These are phyloP conservation scores for Vitis rotundifolia DNA, from an alignment of 164 flowering plant species.

Conservation along the genomic window DNA sequence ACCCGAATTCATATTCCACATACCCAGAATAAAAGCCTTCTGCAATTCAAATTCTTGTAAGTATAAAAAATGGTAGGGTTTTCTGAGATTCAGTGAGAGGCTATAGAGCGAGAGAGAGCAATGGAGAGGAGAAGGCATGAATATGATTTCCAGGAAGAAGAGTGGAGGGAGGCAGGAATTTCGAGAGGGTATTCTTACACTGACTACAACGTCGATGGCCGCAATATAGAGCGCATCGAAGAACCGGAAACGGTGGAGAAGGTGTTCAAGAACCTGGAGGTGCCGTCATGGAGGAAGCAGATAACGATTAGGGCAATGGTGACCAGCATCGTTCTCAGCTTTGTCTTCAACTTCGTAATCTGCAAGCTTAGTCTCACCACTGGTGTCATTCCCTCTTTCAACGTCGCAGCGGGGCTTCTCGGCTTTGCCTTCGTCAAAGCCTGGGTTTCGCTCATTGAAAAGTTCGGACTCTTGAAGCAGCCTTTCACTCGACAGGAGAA, in stretches of 20 bases:
- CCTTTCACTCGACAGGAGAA: conserved; percentile 79
- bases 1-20: too few species aligned
- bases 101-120: background rate
- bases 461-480: conserved; percentile 37
- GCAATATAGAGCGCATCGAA: background rate
- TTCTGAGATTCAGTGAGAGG: too few species aligned
- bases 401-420: conserved; percentile 67
- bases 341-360: conserved; percentile 56
- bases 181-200: too few species aligned
- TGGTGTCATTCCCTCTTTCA: conserved; percentile 66
- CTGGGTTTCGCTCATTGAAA: conserved; percentile 36
- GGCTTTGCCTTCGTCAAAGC: conserved; percentile 55
- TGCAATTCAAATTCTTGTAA: too few species aligned
- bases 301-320: conserved; percentile 48
- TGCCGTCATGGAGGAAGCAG: conserved; percentile 56
- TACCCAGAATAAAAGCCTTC: too few species aligned
- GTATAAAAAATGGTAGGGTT: too few species aligned
- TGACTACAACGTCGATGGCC: background rate
- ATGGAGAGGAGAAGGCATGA: background rate
- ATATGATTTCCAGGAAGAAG: background rate
- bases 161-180: too few species aligned
- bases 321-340: conserved; percentile 40
- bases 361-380: conserved; percentile 71
- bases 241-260: conserved; percentile 20
- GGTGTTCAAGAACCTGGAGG: conserved; percentile 30